Conservation (phyloP, 1,284 basidiomycete species). For the Neolentinus lepideus region DNA sequence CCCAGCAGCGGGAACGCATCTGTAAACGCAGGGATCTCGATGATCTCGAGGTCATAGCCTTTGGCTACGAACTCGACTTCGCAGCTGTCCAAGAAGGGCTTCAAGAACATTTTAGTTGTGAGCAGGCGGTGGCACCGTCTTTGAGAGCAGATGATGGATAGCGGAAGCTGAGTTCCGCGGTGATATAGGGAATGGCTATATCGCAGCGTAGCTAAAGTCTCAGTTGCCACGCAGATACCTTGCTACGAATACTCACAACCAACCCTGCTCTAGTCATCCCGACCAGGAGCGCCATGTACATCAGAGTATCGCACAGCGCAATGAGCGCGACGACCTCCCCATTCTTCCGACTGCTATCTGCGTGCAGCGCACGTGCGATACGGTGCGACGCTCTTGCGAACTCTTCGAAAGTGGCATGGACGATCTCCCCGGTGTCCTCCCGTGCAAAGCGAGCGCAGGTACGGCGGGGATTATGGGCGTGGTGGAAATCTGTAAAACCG, state of each 20-base stretch:
- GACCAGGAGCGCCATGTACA: constrained; percentile 23
- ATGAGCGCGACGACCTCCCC: constrained; percentile 25
- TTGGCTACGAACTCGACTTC: constrained; percentile 6
- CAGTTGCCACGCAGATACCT: too few relatives aligned
- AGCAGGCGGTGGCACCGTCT: constrained; percentile 9
- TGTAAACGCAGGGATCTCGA: constrained; percentile 10
- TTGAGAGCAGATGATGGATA: not conserved
- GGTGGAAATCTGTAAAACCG: constrained; percentile 23
- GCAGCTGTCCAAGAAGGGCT: constrained; percentile 7
- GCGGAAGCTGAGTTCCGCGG: not conserved
- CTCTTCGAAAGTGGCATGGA: constrained; percentile 13
- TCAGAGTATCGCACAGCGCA: constrained; percentile 21
- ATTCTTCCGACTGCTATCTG: not conserved
- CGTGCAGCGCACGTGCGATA: constrained; percentile 18
- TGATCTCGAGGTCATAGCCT: constrained; percentile 6
- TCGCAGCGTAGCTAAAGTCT: not conserved
- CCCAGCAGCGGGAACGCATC: constrained; percentile 10
- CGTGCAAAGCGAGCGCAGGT: constrained; percentile 8
- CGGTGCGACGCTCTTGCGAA: constrained; percentile 23
- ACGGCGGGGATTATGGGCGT: constrained; percentile 21
- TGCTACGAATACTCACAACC: constrained; percentile 18
- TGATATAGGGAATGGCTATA: constrained; percentile 22
- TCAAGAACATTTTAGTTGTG: constrained; percentile 8
- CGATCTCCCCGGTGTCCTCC: not conserved
- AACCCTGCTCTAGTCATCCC: constrained; percentile 24